Conservation (phyloP, 2,329 filamentous ascomycete species). For the Fusarium sp. region DNA sequence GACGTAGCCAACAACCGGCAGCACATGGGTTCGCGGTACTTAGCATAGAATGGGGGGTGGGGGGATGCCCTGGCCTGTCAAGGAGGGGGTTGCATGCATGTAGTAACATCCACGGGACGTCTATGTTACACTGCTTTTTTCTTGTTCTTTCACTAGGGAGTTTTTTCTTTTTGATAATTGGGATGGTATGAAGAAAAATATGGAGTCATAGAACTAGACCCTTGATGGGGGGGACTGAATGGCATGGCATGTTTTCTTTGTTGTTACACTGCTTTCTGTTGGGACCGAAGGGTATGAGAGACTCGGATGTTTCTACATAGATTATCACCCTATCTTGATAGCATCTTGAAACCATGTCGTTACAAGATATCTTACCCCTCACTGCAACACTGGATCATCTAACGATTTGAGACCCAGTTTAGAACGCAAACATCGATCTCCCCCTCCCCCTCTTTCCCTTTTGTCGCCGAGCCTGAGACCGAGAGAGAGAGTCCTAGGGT, state of each 20-base stretch:
- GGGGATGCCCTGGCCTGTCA: not conserved
- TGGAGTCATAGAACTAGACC: not conserved
- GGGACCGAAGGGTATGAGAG: not conserved
- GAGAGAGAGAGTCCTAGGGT: not conserved
- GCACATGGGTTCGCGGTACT: not conserved
- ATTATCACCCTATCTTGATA: too few relatives aligned
- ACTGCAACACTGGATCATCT: not conserved
- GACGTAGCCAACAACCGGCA: not conserved
- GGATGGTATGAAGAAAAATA: conserved; percentile 8
- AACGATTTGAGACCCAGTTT: not conserved
- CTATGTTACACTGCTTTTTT: conserved; percentile 5
- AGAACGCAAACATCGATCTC: not conserved
- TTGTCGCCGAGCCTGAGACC: not conserved
- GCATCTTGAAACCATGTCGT: not conserved
- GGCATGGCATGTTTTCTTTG: not conserved
- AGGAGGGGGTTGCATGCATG: conserved; percentile 9
- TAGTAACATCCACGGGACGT: conserved; percentile 3
- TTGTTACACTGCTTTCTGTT: not conserved
- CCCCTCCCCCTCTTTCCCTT: too few relatives aligned
- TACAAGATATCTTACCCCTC: not conserved
- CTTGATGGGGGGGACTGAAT: not conserved
- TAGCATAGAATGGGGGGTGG: not conserved
- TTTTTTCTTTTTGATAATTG: conserved; percentile 3
- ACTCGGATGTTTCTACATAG: too few relatives aligned
- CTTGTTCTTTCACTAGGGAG: conserved; percentile 3